Conservation (phyloP, 1,284 basidiomycete species). For the Coniferiporia sulphurascens region DNA sequence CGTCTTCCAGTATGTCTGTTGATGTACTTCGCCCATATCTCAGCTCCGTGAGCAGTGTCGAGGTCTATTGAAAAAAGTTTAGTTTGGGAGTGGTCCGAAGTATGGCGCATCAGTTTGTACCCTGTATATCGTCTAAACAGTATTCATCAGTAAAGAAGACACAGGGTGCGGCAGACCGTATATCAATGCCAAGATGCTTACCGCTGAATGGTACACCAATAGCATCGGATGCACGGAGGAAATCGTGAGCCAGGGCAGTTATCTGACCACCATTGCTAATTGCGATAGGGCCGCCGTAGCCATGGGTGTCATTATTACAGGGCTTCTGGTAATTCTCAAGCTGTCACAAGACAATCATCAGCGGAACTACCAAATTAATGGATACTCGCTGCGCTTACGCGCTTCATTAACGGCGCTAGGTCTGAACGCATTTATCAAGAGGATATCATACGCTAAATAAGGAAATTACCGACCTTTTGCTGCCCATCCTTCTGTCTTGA, state of each 20-base stretch:
- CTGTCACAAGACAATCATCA: conserved; percentile 25
- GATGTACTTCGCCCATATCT: conserved; percentile 76
- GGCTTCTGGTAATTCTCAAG: conserved; percentile 77
- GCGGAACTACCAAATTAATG: not conserved
- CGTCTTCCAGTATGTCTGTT: conserved; percentile 68
- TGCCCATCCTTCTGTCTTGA: conserved; percentile 67
- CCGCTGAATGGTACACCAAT: conserved; percentile 64
- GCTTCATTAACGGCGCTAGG: conserved; percentile 67
- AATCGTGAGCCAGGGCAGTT: conserved; percentile 61
- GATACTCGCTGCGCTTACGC: conserved; percentile 31
- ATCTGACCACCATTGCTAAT: conserved; percentile 64
- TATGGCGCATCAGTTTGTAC: conserved; percentile 23
- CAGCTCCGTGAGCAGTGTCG: conserved; percentile 55
- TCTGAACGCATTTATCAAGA: conserved; percentile 32
- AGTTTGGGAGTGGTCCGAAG: not conserved
- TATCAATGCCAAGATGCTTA: conserved; percentile 27
- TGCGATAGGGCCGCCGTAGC: conserved; percentile 66
- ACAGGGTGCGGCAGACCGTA: not conserved
- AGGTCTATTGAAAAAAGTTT: conserved; percentile 37
- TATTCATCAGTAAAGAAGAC: not conserved
- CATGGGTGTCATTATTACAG: conserved; percentile 50
- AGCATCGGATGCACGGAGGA: conserved; percentile 58
- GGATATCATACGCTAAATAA: not conserved
- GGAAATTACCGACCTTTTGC: conserved; percentile 42
- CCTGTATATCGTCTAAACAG: conserved; percentile 58